Percentiles rank a stretch among this genome's conserved stretches.
phyloP scores from a whole-genome alignment of 371 early-diverging fungal species.

The Syncephalis plumigaleata region DNA sequence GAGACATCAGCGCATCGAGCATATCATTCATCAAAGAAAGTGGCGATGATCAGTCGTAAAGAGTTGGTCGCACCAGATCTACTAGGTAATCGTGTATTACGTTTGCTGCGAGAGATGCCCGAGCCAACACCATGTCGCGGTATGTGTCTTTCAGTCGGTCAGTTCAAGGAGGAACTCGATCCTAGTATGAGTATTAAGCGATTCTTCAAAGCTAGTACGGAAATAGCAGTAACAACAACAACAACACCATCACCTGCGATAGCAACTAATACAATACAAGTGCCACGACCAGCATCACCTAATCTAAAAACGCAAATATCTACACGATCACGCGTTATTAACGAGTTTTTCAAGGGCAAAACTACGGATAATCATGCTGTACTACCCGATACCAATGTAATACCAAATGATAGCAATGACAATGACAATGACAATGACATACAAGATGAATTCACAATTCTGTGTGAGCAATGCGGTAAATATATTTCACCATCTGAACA shows the following conservation, averaged over 20 bases:
- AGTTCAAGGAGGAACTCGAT: no score
- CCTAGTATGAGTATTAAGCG: no score
- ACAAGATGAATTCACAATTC: no score
- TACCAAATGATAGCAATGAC: no score
- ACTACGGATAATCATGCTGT: conserved; percentile 9
- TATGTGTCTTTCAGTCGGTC: no score
- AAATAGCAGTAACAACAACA: no score
- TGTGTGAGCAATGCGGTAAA: conserved; percentile 12
- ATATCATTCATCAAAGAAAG: not conserved
- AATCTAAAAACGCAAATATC: conserved; percentile 1
- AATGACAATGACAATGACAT: no score
- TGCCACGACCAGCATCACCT: not conserved
- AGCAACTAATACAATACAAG: not conserved
- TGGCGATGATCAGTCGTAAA: not conserved
- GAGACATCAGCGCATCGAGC: conserved; percentile 3
- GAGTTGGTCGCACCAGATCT: not conserved
- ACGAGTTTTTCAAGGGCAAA: conserved; percentile 3
- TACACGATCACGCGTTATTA: not conserved
- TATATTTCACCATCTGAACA: conserved; percentile 7
- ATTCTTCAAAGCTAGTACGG: no score
- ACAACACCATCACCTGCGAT: not conserved
- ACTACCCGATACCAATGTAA: not conserved
- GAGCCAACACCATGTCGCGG: not conserved
- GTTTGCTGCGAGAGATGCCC: not conserved
- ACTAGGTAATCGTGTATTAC: not conserved